phyloP scores from a whole-genome alignment of 2,329 filamentous ascomycete species.

The Fusarium sp. region DNA sequence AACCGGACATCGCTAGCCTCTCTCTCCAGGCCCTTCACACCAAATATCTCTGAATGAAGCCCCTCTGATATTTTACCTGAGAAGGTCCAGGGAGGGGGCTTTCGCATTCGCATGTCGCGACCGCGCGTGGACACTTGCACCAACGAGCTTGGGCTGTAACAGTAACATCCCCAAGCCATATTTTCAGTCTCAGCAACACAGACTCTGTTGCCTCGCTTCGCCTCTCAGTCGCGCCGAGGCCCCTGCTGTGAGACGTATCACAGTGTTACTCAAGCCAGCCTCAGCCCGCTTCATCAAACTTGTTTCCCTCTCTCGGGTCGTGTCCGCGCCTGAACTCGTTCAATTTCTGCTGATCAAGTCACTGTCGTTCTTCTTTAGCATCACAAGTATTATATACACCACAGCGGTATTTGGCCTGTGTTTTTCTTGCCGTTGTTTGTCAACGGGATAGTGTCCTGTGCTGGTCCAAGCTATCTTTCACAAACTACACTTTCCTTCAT shows the following conservation, averaged over 20 bases:
- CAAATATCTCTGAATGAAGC: slow-evolving; percentile 36
- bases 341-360: slow-evolving; percentile 16
- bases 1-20: background rate
- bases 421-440: background rate
- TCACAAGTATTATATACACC: slow-evolving; percentile 8
- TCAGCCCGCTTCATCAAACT: slow-evolving; percentile 25
- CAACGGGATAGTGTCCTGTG: slow-evolving; percentile 5
- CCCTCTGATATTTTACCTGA: slow-evolving; percentile 28
- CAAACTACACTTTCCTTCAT: background rate
- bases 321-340: slow-evolving; percentile 17
- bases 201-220: slow-evolving; percentile 3
- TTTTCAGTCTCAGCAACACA: background rate
- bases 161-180: slow-evolving; percentile 25
- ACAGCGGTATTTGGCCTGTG: background rate
- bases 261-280: slow-evolving; percentile 27
- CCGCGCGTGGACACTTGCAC: slow-evolving; percentile 27
- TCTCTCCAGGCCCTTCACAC: slow-evolving; percentile 2
- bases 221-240: slow-evolving; percentile 3
- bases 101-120: slow-evolving; percentile 36
- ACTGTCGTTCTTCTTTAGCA: slow-evolving; percentile 1
- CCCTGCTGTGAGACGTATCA: slow-evolving; percentile 29
- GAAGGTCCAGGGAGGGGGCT: slow-evolving; percentile 40
- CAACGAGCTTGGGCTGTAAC: slow-evolving; percentile 30
- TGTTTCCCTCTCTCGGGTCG: background rate
- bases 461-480: background rate